Percentiles rank a stretch among this genome's conserved stretches.
Evolutionary conservation across 225 moss, liverwort and hornwort species (phyloP).

Genomic region (Polytrichum formosum): DNA sequence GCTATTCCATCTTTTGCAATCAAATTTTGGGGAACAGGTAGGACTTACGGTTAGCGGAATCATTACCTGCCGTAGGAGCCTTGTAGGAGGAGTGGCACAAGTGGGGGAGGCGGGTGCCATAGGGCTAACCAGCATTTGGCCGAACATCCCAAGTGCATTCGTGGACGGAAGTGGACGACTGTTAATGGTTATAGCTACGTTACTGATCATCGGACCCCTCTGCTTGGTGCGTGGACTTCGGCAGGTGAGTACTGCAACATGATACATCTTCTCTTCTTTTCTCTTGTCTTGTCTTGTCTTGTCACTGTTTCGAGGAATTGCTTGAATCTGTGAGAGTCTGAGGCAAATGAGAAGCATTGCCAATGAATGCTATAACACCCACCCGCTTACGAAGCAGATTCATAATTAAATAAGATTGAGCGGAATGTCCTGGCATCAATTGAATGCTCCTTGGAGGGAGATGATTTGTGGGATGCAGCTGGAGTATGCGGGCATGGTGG

Average conservation of each 20-base stretch:
- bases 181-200: constrained; percentile 26
- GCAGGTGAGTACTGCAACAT: constrained; percentile 29
- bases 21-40: too few species aligned
- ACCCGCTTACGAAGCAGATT: too few species aligned
- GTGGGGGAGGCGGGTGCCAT: constrained; percentile 44
- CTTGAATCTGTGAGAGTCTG: too few species aligned
- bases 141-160: constrained; percentile 35
- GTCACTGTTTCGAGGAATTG: too few species aligned
- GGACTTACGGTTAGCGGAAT: too few species aligned
- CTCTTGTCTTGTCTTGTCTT: too few species aligned
- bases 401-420: too few species aligned
- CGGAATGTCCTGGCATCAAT: background rate
- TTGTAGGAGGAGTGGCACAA: constrained; percentile 41
- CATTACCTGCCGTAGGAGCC: constrained; percentile 5
- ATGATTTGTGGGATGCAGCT: constrained; percentile 24
- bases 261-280: too few species aligned
- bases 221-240: constrained; percentile 44
- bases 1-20: too few species aligned
- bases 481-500: constrained; percentile 56
- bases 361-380: too few species aligned
- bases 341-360: too few species aligned
- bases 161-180: constrained; percentile 45
- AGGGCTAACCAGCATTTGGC: constrained; percentile 34
- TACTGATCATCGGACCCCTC: constrained; percentile 38
- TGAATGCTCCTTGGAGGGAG: background rate